Conservation (phyloP, 169 alveolate genomes). For the Plasmodium cynomolgi region DNA sequence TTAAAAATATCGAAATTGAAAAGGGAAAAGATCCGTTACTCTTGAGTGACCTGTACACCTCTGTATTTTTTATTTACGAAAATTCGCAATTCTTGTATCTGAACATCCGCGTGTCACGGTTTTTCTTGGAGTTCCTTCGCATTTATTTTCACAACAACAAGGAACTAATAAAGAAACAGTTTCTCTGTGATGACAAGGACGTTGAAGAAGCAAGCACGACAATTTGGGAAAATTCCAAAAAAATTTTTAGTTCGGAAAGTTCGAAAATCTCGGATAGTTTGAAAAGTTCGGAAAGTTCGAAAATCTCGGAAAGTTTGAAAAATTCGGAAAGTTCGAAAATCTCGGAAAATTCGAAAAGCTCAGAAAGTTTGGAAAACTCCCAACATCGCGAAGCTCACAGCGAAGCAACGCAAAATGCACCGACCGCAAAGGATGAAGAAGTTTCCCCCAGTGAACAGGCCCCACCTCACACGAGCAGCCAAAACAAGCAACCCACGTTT, state of each 20-base stretch:
- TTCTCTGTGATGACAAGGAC: not conserved
- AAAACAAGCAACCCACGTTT: not conserved
- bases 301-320: not conserved
- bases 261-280: not conserved
- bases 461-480: not conserved
- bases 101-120: slow-evolving; percentile 30
- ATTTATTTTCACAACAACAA: slow-evolving; percentile 40
- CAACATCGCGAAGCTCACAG: not conserved
- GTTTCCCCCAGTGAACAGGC: not conserved
- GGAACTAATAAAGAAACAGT: not conserved
- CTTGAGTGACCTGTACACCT: slow-evolving; percentile 44
- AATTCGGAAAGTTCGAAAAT: not conserved
- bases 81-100: slow-evolving; percentile 31
- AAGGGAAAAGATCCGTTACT: slow-evolving; percentile 9
- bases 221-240: not conserved
- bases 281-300: too few species aligned
- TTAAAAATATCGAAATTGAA: slow-evolving; percentile 39
- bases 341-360: not conserved
- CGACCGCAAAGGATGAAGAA: not conserved
- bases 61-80: slow-evolving; percentile 59
- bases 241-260: not conserved
- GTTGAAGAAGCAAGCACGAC: not conserved
- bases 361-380: not conserved
- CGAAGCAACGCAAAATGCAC: not conserved
- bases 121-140: slow-evolving; percentile 47